phyloP scores from a whole-genome alignment of 352 stramenopile genomes.

The Phytopythium boreale region DNA sequence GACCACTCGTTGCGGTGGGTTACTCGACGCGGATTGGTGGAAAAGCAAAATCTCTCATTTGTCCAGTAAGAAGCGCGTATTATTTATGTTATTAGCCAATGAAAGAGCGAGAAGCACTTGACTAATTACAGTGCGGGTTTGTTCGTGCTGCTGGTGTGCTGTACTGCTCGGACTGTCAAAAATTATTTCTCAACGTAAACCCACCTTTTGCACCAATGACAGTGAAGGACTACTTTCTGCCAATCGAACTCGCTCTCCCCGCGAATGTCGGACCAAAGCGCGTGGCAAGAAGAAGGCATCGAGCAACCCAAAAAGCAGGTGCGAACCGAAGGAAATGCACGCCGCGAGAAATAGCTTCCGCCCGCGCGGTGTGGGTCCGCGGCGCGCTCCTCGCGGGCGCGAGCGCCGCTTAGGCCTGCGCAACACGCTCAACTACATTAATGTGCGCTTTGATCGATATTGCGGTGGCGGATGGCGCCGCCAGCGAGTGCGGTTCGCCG shows the following conservation, averaged over 20 bases:
- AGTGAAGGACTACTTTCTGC: not conserved
- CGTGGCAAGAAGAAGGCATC: too few species aligned
- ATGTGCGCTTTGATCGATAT: not conserved
- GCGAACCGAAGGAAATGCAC: not conserved
- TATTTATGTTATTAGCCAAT: slow-evolving; percentile 6
- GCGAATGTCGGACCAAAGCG: not conserved
- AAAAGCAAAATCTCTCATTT: not conserved
- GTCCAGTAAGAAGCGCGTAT: not conserved
- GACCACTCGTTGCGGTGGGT: slow-evolving; percentile 3
- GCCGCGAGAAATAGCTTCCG: slow-evolving; percentile 34
- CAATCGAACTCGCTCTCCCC: not conserved
- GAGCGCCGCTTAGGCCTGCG: not conserved
- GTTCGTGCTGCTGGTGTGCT: too few species aligned
- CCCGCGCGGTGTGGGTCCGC: slow-evolving; percentile 10
- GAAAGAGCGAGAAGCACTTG: not conserved
- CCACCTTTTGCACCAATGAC: slow-evolving; percentile 22
- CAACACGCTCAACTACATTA: slow-evolving; percentile 1
- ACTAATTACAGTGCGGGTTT: too few species aligned
- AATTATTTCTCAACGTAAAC: not conserved
- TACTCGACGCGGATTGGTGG: slow-evolving; percentile 1
- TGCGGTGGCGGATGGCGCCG: not conserved
- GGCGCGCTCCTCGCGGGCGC: not conserved
- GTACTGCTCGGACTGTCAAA: too few species aligned
- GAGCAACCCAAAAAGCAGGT: not conserved
- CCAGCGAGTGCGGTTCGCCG: not conserved